Evolutionary conservation across 139 green algal genomes (phyloP).

Genomic region (Coccomyxa sp.): DNA sequence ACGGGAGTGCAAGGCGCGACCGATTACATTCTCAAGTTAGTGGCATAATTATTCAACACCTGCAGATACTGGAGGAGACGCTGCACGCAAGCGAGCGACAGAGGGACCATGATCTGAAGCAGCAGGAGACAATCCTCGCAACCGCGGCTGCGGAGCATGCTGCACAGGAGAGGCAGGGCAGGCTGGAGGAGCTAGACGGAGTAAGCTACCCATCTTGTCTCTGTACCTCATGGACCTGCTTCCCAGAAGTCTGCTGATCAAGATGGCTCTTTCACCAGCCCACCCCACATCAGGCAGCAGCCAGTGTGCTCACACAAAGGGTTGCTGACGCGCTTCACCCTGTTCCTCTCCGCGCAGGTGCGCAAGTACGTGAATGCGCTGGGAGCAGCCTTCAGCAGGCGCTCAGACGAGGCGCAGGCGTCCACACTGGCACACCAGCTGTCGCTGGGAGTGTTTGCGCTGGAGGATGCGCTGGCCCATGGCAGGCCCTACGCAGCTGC

Average conservation of each 20-base stretch:
- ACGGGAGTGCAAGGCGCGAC: too few species aligned
- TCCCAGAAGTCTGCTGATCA: too few species aligned
- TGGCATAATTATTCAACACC: too few species aligned
- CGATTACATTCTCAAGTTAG: too few species aligned
- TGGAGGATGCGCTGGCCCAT: conserved; percentile 20
- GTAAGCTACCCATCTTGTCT: too few species aligned
- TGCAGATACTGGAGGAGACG: neutral
- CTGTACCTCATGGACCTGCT: too few species aligned
- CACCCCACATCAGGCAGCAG: too few species aligned
- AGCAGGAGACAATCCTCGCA: conserved; percentile 25
- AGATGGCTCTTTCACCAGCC: too few species aligned
- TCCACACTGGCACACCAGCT: conserved; percentile 23
- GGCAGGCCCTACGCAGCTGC: conserved; percentile 13
- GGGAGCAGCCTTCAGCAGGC: conserved; percentile 12
- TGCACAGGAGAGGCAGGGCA: conserved; percentile 15
- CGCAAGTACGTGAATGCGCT: conserved; percentile 26
- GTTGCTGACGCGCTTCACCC: neutral
- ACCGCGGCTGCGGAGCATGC: conserved; percentile 23
- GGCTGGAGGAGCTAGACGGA: conserved; percentile 11
- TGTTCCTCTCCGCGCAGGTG: conserved; percentile 6
- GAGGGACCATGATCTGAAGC: conserved; percentile 20
- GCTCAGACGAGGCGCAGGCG: conserved; percentile 6
- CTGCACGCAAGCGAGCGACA: conserved; percentile 5
- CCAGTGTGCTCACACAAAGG: too few species aligned
- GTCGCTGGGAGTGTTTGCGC: conserved; percentile 24